A percentile compares a stretch with the other conserved stretches of the same genome.
These are phyloP conservation scores for Balamuthia mandrillaris DNA, from an alignment of 208 protist genomes.

Conservation along the genomic window DNA sequence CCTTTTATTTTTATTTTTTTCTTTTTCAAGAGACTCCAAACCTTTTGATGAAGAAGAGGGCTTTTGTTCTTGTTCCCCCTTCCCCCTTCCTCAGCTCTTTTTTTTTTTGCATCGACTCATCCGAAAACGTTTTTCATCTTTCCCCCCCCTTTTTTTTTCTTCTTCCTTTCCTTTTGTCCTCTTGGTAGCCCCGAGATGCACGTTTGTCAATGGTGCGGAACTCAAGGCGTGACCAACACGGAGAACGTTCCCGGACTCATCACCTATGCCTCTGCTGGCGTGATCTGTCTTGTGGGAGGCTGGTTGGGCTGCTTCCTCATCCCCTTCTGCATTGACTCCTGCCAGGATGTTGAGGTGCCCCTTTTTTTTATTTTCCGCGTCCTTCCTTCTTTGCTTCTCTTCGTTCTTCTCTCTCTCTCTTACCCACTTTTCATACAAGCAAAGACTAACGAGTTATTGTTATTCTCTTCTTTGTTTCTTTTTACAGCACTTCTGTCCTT, in stretches of 20 bases:
- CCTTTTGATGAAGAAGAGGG: too few species aligned
- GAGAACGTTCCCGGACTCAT: not conserved
- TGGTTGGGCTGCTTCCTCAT: conserved; percentile 18
- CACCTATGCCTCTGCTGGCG: not conserved
- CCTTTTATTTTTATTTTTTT: not conserved
- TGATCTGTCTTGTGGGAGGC: not conserved
- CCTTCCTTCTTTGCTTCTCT: not conserved
- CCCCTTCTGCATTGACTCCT: conserved; percentile 18
- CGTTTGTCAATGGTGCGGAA: conserved; percentile 24
- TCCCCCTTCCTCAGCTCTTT: too few species aligned
- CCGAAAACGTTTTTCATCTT: not conserved
- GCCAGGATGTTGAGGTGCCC: conserved; percentile 27
- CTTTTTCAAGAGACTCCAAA: not conserved
- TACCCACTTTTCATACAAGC: too few species aligned
- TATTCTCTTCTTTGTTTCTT: not conserved
- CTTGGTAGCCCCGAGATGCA: conserved; percentile 18
- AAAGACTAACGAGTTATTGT: too few species aligned
- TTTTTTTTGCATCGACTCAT: too few species aligned
- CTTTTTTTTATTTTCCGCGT: too few species aligned
- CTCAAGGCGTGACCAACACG: not conserved
- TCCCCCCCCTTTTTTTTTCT: not conserved
- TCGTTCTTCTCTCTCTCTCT: not conserved
- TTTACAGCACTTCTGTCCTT: conserved; percentile 13
- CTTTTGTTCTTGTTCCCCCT: too few species aligned
- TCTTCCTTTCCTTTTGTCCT: too few species aligned